These are phyloP conservation scores for Neurospora sublineolata DNA, from an alignment of 495 filamentous ascomycete species.

Conservation along the genomic window DNA sequence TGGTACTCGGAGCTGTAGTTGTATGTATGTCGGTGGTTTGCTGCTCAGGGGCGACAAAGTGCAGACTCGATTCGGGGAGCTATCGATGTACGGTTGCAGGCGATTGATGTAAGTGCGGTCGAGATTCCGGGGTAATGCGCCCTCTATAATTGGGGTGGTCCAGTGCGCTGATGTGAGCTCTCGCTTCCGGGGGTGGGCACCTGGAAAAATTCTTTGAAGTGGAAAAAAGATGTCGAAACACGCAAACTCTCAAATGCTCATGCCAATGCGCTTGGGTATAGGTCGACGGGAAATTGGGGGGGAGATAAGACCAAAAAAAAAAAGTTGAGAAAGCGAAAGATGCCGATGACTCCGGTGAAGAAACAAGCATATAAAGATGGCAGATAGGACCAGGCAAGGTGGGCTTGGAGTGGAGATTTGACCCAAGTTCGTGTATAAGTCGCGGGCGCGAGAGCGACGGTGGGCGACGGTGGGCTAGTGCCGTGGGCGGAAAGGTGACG, in stretches of 20 bases:
- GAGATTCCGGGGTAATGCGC: neutral
- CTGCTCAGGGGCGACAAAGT: neutral
- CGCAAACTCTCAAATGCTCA: neutral
- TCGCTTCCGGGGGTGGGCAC: neutral
- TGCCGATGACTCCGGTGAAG: conserved; percentile 18
- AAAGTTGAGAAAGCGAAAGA: conserved; percentile 9
- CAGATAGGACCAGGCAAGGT: conserved; percentile 11
- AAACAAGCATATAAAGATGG: neutral
- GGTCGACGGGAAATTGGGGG: neutral
- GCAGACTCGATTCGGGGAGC: neutral
- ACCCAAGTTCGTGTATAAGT: conserved; percentile 13
- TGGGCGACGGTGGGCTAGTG: neutral
- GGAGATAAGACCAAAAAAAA: conserved; percentile 8
- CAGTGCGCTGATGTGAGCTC: neutral
- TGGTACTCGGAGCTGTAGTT: neutral
- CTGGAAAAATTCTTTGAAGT: neutral
- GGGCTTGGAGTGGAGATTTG: conserved; percentile 25
- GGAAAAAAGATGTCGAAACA: neutral
- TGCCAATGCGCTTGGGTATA: neutral
- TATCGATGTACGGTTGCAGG: neutral
- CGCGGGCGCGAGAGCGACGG: conserved; percentile 3
- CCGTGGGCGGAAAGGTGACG: neutral
- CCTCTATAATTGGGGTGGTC: neutral
- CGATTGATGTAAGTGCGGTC: neutral
- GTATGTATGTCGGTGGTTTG: neutral